phyloP scores from a whole-genome alignment of 306 rosid genomes.

The Benincasa hispida region DNA sequence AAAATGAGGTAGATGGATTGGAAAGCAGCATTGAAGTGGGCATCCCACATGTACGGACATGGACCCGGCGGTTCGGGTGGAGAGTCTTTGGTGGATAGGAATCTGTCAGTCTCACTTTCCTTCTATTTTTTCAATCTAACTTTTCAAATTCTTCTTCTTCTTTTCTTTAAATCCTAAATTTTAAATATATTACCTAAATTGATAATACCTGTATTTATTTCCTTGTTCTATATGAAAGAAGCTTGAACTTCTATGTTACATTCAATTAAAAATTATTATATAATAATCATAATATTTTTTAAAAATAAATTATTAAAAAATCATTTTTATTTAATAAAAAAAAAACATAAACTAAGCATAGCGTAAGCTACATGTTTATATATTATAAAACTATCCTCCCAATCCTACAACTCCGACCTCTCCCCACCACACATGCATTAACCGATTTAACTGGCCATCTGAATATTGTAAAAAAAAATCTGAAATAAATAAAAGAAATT shows the following conservation, averaged over 20 bases:
- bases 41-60: conserved; percentile 23
- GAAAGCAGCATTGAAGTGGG: not conserved
- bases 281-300: too few relatives aligned
- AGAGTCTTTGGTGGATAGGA: not conserved
- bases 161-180: not conserved
- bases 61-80: conserved; percentile 13
- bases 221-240: too few relatives aligned
- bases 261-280: too few relatives aligned
- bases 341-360: too few relatives aligned
- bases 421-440: not conserved
- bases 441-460: not conserved
- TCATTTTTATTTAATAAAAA: too few relatives aligned
- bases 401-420: too few relatives aligned
- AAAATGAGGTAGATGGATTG: not conserved
- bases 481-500: too few relatives aligned
- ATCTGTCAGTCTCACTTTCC: conserved; percentile 3
- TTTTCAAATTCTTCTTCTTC: not conserved
- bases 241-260: too few relatives aligned
- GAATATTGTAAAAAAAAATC: too few relatives aligned
- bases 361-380: too few relatives aligned
- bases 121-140: not conserved
- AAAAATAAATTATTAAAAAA: too few relatives aligned
- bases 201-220: too few relatives aligned
- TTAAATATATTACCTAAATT: not conserved
- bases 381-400: not conserved